Conservation (phyloP, 345 rosid species). For the Lagerstroemia speciosa region DNA sequence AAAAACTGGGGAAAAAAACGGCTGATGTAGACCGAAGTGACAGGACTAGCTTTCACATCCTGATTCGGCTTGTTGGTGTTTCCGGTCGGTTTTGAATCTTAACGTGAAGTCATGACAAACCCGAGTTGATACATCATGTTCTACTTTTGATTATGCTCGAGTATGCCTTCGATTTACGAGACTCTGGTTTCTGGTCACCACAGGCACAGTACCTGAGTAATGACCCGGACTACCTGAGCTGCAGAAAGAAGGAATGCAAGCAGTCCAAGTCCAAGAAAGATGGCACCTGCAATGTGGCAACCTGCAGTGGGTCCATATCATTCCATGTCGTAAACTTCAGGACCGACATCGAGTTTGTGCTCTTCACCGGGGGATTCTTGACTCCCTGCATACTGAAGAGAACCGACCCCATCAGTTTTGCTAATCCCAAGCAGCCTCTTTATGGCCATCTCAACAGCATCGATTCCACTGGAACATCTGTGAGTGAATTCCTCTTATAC, state of each 20-base stretch:
- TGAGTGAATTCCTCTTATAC: slow-evolving; percentile 10
- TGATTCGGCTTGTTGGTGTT: too few relatives aligned
- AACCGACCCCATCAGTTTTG: slow-evolving; percentile 30
- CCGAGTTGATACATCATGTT: not conserved
- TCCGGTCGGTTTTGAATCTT: not conserved
- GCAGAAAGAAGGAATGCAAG: slow-evolving; percentile 34
- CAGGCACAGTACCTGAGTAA: slow-evolving; percentile 42
- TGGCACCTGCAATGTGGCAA: slow-evolving; percentile 19
- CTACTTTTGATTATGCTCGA: not conserved
- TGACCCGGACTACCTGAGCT: slow-evolving; percentile 44
- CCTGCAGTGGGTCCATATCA: slow-evolving; percentile 33
- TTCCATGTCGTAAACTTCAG: slow-evolving; percentile 60
- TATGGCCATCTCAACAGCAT: slow-evolving; percentile 45
- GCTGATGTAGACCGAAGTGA: too few relatives aligned
- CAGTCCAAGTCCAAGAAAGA: slow-evolving; percentile 5
- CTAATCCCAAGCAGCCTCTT: slow-evolving; percentile 42
- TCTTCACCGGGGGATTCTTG: slow-evolving; percentile 45
- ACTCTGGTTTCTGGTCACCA: not conserved
- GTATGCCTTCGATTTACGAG: not conserved
- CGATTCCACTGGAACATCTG: slow-evolving; percentile 52
- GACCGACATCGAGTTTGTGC: slow-evolving; percentile 49
- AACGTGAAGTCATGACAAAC: too few relatives aligned
- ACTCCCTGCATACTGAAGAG: slow-evolving; percentile 38
- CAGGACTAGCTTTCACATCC: too few relatives aligned
- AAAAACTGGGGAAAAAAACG: too few relatives aligned